Evolutionary conservation across 169 alveolate species (phyloP).

Genomic region (Cryptosporidium bovis): DNA sequence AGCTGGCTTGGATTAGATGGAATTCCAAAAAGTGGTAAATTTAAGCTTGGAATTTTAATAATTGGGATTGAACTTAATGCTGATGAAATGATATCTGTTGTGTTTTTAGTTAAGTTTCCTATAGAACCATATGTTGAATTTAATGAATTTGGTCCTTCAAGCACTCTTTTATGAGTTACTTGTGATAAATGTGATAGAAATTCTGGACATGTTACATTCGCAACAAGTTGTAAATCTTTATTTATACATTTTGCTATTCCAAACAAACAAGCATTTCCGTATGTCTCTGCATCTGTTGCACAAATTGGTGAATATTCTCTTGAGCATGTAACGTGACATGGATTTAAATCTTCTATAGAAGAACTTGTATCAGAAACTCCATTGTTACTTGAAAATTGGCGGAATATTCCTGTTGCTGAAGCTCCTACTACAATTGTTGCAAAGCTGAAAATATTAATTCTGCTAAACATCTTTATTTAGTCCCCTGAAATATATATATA

Average conservation of each 20-base stretch:
- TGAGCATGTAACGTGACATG: conserved; percentile 72
- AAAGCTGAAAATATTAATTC: conserved; percentile 7
- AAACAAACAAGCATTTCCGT: conserved; percentile 52
- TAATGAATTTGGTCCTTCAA: conserved; percentile 34
- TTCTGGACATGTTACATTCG: conserved; percentile 73
- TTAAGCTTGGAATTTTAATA: conserved; percentile 44
- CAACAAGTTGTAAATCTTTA: conserved; percentile 57
- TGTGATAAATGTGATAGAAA: conserved; percentile 35
- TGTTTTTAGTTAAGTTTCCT: conserved; percentile 38
- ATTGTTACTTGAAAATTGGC: conserved; percentile 8
- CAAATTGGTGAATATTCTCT: conserved; percentile 72
- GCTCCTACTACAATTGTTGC: conserved; percentile 57
- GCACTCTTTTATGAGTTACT: conserved; percentile 28
- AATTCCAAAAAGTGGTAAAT: conserved; percentile 45
- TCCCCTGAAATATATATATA: not conserved
- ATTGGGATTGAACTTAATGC: conserved; percentile 28
- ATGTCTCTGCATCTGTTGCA: conserved; percentile 75
- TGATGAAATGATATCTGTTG: conserved; percentile 46
- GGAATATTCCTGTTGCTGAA: conserved; percentile 68
- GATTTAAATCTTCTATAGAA: conserved; percentile 21
- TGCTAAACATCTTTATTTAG: not conserved
- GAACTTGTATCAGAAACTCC: not conserved
- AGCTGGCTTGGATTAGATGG: conserved; percentile 14
- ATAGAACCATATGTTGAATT: conserved; percentile 32
- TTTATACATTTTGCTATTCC: conserved; percentile 65